These are phyloP conservation scores for Metarhizium robertsii DNA, from an alignment of 2,329 filamentous ascomycete species.

Conservation along the genomic window DNA sequence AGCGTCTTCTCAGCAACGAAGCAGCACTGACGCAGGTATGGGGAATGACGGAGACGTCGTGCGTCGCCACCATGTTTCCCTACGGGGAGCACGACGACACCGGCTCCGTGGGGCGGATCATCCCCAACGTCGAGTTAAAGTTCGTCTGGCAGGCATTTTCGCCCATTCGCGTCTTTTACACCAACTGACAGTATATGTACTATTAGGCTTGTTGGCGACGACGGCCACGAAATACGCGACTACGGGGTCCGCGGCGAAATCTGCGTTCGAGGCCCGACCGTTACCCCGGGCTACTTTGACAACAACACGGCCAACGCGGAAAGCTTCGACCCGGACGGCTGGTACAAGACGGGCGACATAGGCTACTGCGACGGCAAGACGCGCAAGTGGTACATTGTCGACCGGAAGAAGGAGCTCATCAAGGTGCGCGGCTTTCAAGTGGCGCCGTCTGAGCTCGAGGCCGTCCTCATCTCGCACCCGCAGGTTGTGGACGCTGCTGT, in stretches of 20 bases:
- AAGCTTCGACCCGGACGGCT: constrained; percentile 43
- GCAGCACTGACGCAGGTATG: constrained; percentile 41
- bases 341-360: constrained; percentile 75
- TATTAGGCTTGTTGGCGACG: constrained; percentile 28
- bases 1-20: constrained; percentile 33
- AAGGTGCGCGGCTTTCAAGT: constrained; percentile 55
- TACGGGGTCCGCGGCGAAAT: constrained; percentile 42
- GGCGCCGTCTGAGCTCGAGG: constrained; percentile 55
- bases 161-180: no score
- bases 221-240: constrained; percentile 28
- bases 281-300: constrained; percentile 63
- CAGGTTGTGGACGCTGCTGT: constrained; percentile 50
- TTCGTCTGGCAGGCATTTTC: neutral
- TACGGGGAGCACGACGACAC: constrained; percentile 36
- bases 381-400: constrained; percentile 68
- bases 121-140: constrained; percentile 21
- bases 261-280: constrained; percentile 60
- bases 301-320: constrained; percentile 52
- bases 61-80: no score
- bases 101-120: constrained; percentile 31
- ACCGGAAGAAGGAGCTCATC: constrained; percentile 63
- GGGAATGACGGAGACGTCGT: constrained; percentile 45
- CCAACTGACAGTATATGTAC: no score
- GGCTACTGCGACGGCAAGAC: constrained; percentile 52
- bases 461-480: constrained; percentile 29